Evolutionary conservation across 1,284 basidiomycete species (phyloP).

Genomic region (Rhodotorula sp.): DNA sequence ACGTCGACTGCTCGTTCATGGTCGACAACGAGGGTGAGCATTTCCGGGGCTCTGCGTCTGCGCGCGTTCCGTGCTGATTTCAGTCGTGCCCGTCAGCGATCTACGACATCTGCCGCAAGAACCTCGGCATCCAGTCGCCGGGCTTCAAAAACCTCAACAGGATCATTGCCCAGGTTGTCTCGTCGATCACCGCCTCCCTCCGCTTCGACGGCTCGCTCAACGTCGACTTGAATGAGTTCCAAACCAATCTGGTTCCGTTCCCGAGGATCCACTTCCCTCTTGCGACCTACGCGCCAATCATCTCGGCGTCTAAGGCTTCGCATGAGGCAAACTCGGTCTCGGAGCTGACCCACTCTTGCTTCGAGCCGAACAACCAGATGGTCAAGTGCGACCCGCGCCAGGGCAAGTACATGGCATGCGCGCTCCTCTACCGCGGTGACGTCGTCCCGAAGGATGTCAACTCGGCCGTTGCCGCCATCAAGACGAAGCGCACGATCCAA

Average conservation of each 20-base stretch:
- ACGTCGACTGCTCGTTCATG: constrained; percentile 99
- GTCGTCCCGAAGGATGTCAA: constrained; percentile 97
- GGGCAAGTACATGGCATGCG: constrained; percentile 79
- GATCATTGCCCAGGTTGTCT: constrained; percentile 96
- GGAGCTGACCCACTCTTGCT: constrained; percentile 98
- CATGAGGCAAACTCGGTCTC: constrained; percentile 98
- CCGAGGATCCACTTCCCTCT: constrained; percentile 95
- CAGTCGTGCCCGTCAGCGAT: constrained; percentile 56
- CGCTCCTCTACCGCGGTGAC: constrained; percentile 63
- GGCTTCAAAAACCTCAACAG: constrained; percentile 95
- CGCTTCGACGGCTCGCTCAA: constrained; percentile 98
- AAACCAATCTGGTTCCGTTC: constrained; percentile 54
- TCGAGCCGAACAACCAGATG: constrained; percentile 98
- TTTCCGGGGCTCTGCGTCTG: constrained; percentile 45
- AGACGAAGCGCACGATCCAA: constrained; percentile 95
- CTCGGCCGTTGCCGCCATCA: constrained; percentile 88
- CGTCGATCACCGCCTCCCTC: constrained; percentile 93
- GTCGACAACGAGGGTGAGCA: constrained; percentile 77
- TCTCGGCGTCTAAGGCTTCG: constrained; percentile 74
- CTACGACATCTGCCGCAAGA: constrained; percentile 98
- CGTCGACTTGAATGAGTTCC: constrained; percentile 98
- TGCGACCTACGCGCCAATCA: constrained; percentile 90
- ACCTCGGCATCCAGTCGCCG: constrained; percentile 79
- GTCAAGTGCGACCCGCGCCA: constrained; percentile 89
- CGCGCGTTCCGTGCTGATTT: not conserved